phyloP scores from a whole-genome alignment of 352 stramenopile genomes.

The Phytophthora rubi region DNA sequence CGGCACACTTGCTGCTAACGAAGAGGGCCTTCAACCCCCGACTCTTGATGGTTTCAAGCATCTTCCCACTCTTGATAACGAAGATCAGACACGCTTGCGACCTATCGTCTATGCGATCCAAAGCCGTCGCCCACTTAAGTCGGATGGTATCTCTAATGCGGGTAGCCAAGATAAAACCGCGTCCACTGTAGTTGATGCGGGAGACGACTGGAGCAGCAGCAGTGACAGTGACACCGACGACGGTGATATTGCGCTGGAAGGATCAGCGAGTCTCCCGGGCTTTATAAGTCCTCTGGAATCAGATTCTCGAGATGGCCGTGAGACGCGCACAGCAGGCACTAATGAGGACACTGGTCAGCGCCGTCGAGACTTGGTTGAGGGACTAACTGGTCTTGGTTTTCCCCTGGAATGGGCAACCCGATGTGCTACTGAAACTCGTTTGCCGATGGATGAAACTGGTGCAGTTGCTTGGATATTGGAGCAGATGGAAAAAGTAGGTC shows the following conservation, averaged over 20 bases:
- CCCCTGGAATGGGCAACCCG: constrained; percentile 77
- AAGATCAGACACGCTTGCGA: constrained; percentile 55
- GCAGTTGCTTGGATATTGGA: constrained; percentile 92
- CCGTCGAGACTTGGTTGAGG: constrained; percentile 70
- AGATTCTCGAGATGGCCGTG: constrained; percentile 11
- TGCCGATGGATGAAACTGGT: constrained; percentile 59
- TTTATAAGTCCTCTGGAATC: neutral
- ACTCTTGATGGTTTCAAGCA: constrained; percentile 41
- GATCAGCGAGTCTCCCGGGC: neutral
- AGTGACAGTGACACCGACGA: constrained; percentile 34
- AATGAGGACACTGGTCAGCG: constrained; percentile 24
- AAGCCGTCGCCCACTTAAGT: neutral
- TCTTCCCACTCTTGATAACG: constrained; percentile 41
- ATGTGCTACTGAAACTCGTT: constrained; percentile 62
- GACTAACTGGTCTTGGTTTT: constrained; percentile 85
- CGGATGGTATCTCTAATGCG: neutral
- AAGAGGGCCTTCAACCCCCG: constrained; percentile 3
- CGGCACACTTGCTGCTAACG: constrained; percentile 27
- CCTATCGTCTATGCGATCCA: constrained; percentile 38
- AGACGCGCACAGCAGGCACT: constrained; percentile 9
- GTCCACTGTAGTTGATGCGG: neutral
- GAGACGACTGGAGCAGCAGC: constrained; percentile 23
- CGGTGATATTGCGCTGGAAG: constrained; percentile 21
- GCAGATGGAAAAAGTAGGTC: constrained; percentile 82
- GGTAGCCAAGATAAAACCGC: neutral